Base-by-base conservation (phyloP, 2,329 filamentous ascomycete species). In the Clonostachys chloroleuca region DNA sequence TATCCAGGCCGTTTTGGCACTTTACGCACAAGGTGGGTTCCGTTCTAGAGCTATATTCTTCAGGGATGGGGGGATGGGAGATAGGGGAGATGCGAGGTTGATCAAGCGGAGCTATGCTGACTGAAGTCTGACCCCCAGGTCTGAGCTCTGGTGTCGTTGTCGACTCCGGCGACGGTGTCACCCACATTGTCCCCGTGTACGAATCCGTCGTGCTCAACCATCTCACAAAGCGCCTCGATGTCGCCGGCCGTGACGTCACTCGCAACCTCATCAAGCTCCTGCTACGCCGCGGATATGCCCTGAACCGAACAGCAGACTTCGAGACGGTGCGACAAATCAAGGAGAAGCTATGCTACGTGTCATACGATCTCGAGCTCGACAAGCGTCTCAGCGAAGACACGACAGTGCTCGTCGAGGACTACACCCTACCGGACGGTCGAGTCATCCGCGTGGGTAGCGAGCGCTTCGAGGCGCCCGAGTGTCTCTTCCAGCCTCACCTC, bases 271-370 rank as follows among this genome's bases (percentile, higher is more conserved):
- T 99, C 68, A 90, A 91, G 44, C 85, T 99, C 44, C 85, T 99
- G 17, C 81, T 96, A 49, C 89, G 94, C 61, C 84, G 94, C 57
- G 94, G 94, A 41, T 99, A 99, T 68, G 91, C 94, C 35, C 83
- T 99, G 52, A 99, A 99, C 81, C 84, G 94, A 66, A 99, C 94
- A 12, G 94, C 94, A 64, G 94, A 99, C 68, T 99, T 99, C 68
- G 94, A 99, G 72, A 99, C 94, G 5, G 94, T 99, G 48, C 88
- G 94, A 52, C 92, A 97, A 69, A 97, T 99, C 76, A 99, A 99
- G 75, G 94, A 99, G 78, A 99, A 99, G 79, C 87, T 99, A 45
- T 97, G 94, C 79, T 99, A 99, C 67, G 92, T 99, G 48, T 96
- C 92, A 12, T 99, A 97, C 75, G 94, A 99, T 67, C 81, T 99